Evolutionary conservation across 2,329 filamentous ascomycete species (phyloP).

Genomic region (Monosporascus sp.): DNA sequence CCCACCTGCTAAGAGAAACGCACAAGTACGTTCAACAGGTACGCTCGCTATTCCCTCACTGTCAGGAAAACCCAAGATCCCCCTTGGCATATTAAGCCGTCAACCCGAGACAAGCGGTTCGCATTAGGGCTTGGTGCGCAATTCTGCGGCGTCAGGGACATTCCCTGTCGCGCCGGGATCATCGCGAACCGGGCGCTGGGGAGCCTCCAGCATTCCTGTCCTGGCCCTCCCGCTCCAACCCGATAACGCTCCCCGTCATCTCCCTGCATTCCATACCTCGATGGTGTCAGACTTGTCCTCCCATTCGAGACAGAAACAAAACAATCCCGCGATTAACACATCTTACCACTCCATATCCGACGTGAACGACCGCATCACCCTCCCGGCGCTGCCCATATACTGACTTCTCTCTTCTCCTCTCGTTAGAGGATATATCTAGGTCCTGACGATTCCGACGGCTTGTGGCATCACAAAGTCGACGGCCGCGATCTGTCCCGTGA

Average conservation of each 20-base stretch:
- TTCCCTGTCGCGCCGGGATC: slow-evolving; percentile 8
- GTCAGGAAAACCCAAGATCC: slow-evolving; percentile 1
- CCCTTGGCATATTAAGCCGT: slow-evolving; percentile 5
- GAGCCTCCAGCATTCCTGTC: slow-evolving; percentile 24
- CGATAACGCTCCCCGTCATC: background rate
- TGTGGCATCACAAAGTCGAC: background rate
- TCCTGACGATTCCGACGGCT: background rate
- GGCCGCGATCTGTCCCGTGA: background rate
- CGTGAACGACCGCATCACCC: no score
- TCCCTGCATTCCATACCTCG: background rate
- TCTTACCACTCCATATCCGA: no score
- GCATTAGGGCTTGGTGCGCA: slow-evolving; percentile 11
- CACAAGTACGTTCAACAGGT: no score
- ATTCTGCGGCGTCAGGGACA: slow-evolving; percentile 14
- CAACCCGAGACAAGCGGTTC: background rate
- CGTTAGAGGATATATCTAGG: background rate
- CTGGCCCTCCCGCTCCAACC: slow-evolving; percentile 9
- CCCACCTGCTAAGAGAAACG: no score
- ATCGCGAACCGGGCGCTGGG: slow-evolving; percentile 5
- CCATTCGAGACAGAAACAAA: background rate
- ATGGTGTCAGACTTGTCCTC: background rate
- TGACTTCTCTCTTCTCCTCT: background rate
- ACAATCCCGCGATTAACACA: background rate
- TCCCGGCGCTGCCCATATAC: background rate
- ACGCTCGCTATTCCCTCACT: no score